phyloP scores from a whole-genome alignment of 108 stramenopile genomes.

The Cyclotella sp. region DNA sequence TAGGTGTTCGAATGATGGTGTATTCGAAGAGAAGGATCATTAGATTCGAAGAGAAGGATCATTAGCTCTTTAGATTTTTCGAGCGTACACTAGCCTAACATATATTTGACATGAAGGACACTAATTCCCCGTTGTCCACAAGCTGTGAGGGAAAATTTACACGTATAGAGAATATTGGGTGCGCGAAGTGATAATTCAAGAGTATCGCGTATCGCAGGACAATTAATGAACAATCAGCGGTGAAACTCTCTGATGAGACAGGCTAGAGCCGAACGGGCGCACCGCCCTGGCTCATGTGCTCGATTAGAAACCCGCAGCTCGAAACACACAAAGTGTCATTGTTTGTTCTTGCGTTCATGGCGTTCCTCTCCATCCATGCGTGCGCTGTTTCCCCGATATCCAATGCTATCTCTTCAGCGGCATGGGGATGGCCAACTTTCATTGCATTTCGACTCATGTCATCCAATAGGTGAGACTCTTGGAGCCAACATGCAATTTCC shows the following conservation, averaged over 20 bases:
- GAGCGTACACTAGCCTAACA: too few relatives aligned
- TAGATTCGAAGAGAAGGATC: not conserved
- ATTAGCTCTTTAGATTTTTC: not conserved
- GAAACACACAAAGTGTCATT: not conserved
- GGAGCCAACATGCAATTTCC: slow-evolving; percentile 69
- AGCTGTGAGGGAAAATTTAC: too few relatives aligned
- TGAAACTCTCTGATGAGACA: too few relatives aligned
- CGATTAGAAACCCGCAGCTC: not conserved
- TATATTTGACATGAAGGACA: too few relatives aligned
- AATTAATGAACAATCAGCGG: too few relatives aligned
- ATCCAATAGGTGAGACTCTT: slow-evolving; percentile 55
- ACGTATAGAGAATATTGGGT: too few relatives aligned
- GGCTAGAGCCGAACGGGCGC: too few relatives aligned
- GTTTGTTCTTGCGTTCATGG: slow-evolving; percentile 26
- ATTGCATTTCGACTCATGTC: slow-evolving; percentile 67
- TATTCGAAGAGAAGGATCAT: not conserved
- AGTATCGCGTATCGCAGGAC: too few relatives aligned
- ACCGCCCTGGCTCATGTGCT: too few relatives aligned
- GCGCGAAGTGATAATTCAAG: too few relatives aligned
- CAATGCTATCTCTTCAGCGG: slow-evolving; percentile 79
- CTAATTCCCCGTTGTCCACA: too few relatives aligned
- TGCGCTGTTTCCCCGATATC: slow-evolving; percentile 77
- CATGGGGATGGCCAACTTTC: slow-evolving; percentile 74
- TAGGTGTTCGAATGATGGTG: not conserved
- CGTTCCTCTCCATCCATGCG: slow-evolving; percentile 66